Evolutionary conservation across 2,329 filamentous ascomycete species (phyloP).

Genomic region (Aspergillus sp.): DNA sequence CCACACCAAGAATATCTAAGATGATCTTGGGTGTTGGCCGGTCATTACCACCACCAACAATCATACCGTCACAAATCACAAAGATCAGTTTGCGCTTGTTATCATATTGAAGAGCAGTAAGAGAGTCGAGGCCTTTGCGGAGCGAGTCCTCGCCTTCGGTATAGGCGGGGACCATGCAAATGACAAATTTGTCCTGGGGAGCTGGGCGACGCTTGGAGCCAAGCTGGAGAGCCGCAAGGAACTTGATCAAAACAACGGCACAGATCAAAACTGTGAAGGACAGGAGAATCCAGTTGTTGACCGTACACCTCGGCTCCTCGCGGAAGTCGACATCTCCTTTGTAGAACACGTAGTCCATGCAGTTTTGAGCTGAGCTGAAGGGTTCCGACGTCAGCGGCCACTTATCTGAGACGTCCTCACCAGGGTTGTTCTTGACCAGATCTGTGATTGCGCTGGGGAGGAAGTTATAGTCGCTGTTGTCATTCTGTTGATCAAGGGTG

Average conservation of each 20-base stretch:
- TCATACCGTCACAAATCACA: constrained; percentile 55
- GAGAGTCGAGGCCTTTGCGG: constrained; percentile 86
- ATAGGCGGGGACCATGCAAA: constrained; percentile 96
- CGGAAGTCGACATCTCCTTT: constrained; percentile 84
- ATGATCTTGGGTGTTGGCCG: constrained; percentile 97
- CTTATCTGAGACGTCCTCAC: constrained; percentile 70
- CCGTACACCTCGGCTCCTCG: constrained; percentile 69
- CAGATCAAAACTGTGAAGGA: constrained; percentile 84
- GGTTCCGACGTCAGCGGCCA: constrained; percentile 54
- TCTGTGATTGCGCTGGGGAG: constrained; percentile 67
- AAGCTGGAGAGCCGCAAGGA: constrained; percentile 88
- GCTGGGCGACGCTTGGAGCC: constrained; percentile 86
- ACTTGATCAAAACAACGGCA: constrained; percentile 79
- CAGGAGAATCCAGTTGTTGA: constrained; percentile 88
- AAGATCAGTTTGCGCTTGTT: constrained; percentile 84
- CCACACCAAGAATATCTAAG: constrained; percentile 92
- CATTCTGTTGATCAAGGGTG: constrained; percentile 62
- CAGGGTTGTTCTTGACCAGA: constrained; percentile 72
- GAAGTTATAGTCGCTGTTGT: constrained; percentile 64
- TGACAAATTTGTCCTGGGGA: constrained; percentile 97
- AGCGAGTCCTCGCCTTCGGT: constrained; percentile 97
- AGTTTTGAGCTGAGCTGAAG: constrained; percentile 69
- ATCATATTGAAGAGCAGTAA: constrained; percentile 93
- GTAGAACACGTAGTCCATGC: constrained; percentile 81
- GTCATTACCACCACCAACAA: constrained; percentile 94